Conservation (phyloP, 2,329 filamentous ascomycete genomes). For the Lomentospora prolificans region DNA sequence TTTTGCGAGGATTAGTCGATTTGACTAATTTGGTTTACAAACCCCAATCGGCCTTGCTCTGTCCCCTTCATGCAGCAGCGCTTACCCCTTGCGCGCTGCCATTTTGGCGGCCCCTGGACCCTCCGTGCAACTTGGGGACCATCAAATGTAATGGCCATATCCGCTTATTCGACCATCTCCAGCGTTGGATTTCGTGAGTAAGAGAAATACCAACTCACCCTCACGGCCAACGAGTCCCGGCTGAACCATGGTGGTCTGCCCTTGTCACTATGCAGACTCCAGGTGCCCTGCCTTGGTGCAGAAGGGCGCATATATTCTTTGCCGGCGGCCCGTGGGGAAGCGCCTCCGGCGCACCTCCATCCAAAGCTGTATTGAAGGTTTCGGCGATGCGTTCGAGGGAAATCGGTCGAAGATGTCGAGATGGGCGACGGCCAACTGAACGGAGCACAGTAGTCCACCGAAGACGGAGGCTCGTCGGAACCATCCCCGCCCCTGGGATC, state of each 20-base stretch:
- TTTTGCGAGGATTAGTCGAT: neutral
- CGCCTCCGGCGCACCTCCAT: too few relatives aligned
- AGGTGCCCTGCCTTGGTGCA: too few relatives aligned
- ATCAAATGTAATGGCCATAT: neutral
- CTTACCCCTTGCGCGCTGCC: too few relatives aligned
- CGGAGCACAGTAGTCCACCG: neutral
- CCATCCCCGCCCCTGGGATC: neutral
- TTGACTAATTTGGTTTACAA: constrained; percentile 2
- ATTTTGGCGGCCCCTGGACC: neutral
- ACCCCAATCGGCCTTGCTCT: neutral
- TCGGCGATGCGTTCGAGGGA: neutral
- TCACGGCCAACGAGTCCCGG: too few relatives aligned
- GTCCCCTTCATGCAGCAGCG: too few relatives aligned
- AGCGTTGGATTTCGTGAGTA: neutral
- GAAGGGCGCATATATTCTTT: too few relatives aligned
- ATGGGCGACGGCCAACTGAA: neutral
- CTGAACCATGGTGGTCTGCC: too few relatives aligned
- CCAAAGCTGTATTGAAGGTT: too few relatives aligned
- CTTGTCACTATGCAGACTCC: too few relatives aligned
- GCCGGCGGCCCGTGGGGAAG: too few relatives aligned
- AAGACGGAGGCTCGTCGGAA: neutral
- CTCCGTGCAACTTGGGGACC: neutral
- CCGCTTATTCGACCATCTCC: neutral
- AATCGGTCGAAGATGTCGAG: neutral
- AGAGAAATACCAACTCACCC: too few relatives aligned